These are phyloP conservation scores for Aspergillus nomiae DNA, from an alignment of 2,329 filamentous ascomycete species.

Conservation along the genomic window DNA sequence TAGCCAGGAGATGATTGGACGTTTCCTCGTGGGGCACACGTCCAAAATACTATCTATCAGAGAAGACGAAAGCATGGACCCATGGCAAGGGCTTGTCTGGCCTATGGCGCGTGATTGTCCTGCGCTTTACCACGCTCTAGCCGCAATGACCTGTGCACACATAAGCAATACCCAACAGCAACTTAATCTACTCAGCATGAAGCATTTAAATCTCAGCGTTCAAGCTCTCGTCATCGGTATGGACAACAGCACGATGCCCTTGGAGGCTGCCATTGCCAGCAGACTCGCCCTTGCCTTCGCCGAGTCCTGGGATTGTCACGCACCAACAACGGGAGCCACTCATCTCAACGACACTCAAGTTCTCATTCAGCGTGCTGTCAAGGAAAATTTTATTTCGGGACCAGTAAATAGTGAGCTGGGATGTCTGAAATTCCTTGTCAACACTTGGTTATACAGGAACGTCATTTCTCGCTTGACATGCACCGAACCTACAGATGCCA, in stretches of 20 bases:
- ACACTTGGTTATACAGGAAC: background rate
- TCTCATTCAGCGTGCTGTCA: background rate
- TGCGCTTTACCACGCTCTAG: background rate
- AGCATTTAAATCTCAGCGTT: background rate
- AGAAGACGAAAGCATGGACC: background rate
- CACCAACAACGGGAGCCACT: background rate
- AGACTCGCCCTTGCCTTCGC: background rate
- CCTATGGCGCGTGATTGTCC: background rate
- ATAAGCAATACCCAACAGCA: background rate
- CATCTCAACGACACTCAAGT: background rate
- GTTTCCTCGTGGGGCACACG: background rate
- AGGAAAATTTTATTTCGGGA: no score
- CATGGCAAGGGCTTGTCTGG: background rate
- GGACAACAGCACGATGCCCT: background rate
- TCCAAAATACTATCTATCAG: background rate
- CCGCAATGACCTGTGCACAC: background rate
- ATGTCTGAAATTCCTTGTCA: background rate
- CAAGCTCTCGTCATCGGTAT: background rate
- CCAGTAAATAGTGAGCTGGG: background rate
- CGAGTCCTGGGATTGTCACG: background rate
- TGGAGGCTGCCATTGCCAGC: background rate
- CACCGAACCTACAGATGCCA: background rate
- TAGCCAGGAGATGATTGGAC: background rate
- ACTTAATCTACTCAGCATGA: background rate
- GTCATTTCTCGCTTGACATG: background rate